Percentiles rank a stretch among this genome's conserved stretches.
These are phyloP conservation scores for Caulochytrium protostelioides DNA, from an alignment of 371 early-diverging fungal genomes.

Conservation along the genomic window DNA sequence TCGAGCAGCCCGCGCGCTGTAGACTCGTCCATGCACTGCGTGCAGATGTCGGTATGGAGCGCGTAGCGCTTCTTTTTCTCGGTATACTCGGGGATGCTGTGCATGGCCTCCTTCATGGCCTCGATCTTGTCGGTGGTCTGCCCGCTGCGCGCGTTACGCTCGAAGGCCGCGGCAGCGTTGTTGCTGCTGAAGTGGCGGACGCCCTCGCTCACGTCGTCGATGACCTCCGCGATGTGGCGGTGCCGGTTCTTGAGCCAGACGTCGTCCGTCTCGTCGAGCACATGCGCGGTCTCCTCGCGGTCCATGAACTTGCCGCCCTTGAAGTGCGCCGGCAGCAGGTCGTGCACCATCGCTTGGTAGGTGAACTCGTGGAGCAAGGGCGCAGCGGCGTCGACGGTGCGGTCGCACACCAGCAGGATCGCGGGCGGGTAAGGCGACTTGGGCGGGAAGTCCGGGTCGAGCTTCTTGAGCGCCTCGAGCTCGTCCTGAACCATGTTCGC, in stretches of 20 bases:
- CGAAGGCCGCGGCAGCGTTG: slow-evolving; percentile 31
- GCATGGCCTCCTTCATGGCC: background rate
- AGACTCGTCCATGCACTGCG: background rate
- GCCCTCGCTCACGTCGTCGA: slow-evolving; percentile 44
- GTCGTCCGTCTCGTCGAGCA: background rate
- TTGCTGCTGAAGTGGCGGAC: slow-evolving; percentile 49
- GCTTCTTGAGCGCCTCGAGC: slow-evolving; percentile 23
- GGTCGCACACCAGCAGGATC: slow-evolving; percentile 66
- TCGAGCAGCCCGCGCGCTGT: too few relatives aligned
- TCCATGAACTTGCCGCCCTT: slow-evolving; percentile 28
- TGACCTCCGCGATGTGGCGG: slow-evolving; percentile 75
- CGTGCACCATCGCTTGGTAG: slow-evolving; percentile 86
- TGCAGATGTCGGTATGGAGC: background rate
- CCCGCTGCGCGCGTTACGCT: too few relatives aligned
- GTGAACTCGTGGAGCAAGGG: slow-evolving; percentile 92
- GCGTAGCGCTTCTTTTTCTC: background rate
- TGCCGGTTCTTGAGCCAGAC: slow-evolving; percentile 38
- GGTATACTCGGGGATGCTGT: background rate
- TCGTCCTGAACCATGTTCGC: slow-evolving; percentile 26
- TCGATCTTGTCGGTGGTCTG: background rate
- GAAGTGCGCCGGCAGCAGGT: too few relatives aligned
- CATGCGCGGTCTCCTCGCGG: slow-evolving; percentile 4
- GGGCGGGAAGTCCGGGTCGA: slow-evolving; percentile 26
- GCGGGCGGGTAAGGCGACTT: slow-evolving; percentile 40
- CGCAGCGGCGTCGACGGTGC: slow-evolving; percentile 66